phyloP scores from a whole-genome alignment of 1,139 yeast species.

The Citeromyces hawaiiensis region DNA sequence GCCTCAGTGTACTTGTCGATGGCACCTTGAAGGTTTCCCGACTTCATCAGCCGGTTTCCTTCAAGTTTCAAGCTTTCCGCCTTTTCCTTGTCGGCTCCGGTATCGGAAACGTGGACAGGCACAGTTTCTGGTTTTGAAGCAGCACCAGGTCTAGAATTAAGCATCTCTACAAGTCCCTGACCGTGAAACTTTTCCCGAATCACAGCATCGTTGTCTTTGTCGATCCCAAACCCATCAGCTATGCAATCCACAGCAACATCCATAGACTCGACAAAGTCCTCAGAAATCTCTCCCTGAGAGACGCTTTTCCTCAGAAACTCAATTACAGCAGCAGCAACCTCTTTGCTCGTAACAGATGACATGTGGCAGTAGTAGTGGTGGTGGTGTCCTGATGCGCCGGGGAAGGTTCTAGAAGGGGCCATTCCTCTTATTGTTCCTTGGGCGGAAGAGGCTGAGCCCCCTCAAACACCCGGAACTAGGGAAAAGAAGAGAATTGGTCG shows the following conservation, averaged over 20 bases:
- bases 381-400: background rate
- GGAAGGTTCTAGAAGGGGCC: background rate
- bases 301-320: conserved; percentile 55
- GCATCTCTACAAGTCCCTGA: conserved; percentile 31
- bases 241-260: conserved; percentile 93
- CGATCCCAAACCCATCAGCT: conserved; percentile 73
- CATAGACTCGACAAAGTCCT: conserved; percentile 81
- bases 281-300: conserved; percentile 48
- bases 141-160: conserved; percentile 16
- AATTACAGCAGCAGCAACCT: conserved; percentile 65
- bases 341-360: conserved; percentile 31
- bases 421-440: too few species aligned
- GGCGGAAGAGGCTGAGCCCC: too few species aligned
- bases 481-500: too few species aligned
- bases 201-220: conserved; percentile 25
- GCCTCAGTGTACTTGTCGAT: conserved; percentile 72
- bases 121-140: conserved; percentile 16
- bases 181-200: conserved; percentile 30
- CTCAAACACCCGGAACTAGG: too few species aligned
- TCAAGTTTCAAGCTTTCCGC: conserved; percentile 80
- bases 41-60: conserved; percentile 90
- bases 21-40: conserved; percentile 56
- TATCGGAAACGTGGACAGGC: conserved; percentile 27
- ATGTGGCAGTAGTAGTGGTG: background rate
- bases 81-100: conserved; percentile 41